A percentile compares a stretch with the other conserved stretches of the same genome.
Evolutionary conservation across 495 filamentous ascomycete species (phyloP).

Genomic region (Aspergillus funiculosus): DNA sequence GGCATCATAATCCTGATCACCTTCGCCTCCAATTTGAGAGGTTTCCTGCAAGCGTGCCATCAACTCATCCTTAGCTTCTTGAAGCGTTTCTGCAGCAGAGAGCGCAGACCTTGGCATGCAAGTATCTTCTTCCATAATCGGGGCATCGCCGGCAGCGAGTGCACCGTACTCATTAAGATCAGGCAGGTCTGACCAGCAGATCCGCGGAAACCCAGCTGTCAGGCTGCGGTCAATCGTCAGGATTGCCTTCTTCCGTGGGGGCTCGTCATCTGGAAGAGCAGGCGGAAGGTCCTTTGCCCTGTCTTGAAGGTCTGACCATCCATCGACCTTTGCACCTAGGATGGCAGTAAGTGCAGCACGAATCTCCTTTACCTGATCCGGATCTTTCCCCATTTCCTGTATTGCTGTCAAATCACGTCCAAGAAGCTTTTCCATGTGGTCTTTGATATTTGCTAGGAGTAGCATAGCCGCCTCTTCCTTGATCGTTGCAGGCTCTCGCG

Average conservation of each 20-base stretch:
- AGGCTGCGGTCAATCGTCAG: constrained; percentile 42
- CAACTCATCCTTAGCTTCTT: constrained; percentile 54
- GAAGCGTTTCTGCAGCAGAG: constrained; percentile 48
- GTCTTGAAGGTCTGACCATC: constrained; percentile 43
- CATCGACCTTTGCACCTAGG: constrained; percentile 44
- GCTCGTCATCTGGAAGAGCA: constrained; percentile 36
- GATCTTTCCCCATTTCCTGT: constrained; percentile 46
- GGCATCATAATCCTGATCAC: constrained; percentile 42
- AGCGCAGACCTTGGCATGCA: constrained; percentile 49
- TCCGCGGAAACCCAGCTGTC: constrained; percentile 40
- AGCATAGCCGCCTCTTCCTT: constrained; percentile 48
- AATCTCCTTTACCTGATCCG: constrained; percentile 45
- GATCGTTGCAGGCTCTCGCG: constrained; percentile 43
- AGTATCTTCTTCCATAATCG: constrained; percentile 44
- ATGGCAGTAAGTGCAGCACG: constrained; percentile 43
- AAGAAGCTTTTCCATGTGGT: constrained; percentile 47
- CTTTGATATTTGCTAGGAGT: constrained; percentile 46
- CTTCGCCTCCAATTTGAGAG: constrained; percentile 40
- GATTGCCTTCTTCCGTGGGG: constrained; percentile 39
- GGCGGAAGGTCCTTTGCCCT: constrained; percentile 38
- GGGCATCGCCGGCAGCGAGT: constrained; percentile 30
- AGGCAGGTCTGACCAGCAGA: constrained; percentile 45
- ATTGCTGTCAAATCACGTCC: constrained; percentile 43
- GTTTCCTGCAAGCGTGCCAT: constrained; percentile 51
- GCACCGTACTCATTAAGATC: constrained; percentile 40